A percentile compares a stretch with the other conserved stretches of the same genome.
phyloP scores from a whole-genome alignment of 345 rosid genomes.

The Moricandia moricandioides region DNA sequence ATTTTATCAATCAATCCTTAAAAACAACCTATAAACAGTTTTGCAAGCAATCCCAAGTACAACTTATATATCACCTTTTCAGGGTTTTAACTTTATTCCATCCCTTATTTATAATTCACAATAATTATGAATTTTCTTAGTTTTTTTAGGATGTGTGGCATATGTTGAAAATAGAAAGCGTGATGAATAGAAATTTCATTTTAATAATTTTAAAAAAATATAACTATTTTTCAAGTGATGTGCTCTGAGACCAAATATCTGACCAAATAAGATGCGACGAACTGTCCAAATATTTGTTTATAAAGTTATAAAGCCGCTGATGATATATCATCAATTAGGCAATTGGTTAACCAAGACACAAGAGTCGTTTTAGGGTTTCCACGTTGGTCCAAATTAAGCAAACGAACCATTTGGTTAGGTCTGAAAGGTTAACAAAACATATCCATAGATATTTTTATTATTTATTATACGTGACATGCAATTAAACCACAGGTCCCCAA shows the following conservation, averaged over 20 bases:
- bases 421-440: conserved; percentile 35
- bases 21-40: conserved; percentile 14
- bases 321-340: conserved; percentile 7
- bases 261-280: conserved; percentile 28
- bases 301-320: not conserved
- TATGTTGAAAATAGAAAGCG: not conserved
- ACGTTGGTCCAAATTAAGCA: conserved; percentile 29
- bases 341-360: conserved; percentile 15
- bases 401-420: conserved; percentile 33
- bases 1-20: conserved; percentile 26
- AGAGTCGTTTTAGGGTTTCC: conserved; percentile 24
- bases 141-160: not conserved
- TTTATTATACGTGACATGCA: conserved; percentile 22
- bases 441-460: conserved; percentile 8
- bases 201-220: no score
- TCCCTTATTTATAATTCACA: not conserved
- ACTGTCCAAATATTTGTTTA: conserved; percentile 2
- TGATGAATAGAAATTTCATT: not conserved
- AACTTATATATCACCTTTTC: conserved; percentile 8
- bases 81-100: conserved; percentile 3
- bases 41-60: conserved; percentile 30
- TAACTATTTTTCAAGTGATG: not conserved
- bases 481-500: conserved; percentile 33
- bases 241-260: conserved; percentile 25
- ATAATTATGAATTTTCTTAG: not conserved